Base-by-base conservation (phyloP, 2,329 filamentous ascomycete species). In the Pseudocercospora fijiensis region DNA sequence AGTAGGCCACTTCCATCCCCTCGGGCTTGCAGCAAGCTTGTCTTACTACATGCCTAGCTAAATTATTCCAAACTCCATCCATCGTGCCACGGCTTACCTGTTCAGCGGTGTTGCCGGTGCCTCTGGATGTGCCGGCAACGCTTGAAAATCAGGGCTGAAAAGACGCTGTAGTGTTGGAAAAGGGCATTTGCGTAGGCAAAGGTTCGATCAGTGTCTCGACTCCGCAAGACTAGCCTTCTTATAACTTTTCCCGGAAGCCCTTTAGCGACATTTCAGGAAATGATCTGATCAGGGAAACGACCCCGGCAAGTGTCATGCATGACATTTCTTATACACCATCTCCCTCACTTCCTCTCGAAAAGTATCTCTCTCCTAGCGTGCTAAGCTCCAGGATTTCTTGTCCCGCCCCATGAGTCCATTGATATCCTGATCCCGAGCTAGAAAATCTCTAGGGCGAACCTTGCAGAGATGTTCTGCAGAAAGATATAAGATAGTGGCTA, bases 101-200 rank as follows among this genome's bases (percentile, higher is more conserved):
- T 65, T 41, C 60, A 62, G 57, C 56, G 30, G 55, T 11, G 41
- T 41, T 57, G 61, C 56, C 43, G 53, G 28, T 47, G 26, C 22
- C 27, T 58, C 57, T 53, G 41, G 52, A 30, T 41, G 51, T 52
- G 56, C 47, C 60, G 59, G 20, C 60, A 61, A 61, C 8, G 55
- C 45, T n/a, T 22, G 37, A 24, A 22, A 22, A 51, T 57, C 55
- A 63, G 18, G 74, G 74, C 51, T 63, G 64, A 18, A 41, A 41
- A 41, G 37, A 41, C 37, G 37, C 37, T 6, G n/a, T 37, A 11
- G n/a, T 37, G 33, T 16, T 37, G 16, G 33, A 37, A n/a, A 37
- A 37, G 3, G 33, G 13, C 13, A 37, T 37, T 37, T 37, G 33
- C 13, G 33, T 16, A 16, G 13, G 11, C 33, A 37, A 6, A 33